Percentiles rank a stretch among this genome's conserved stretches.
Evolutionary conservation across 495 filamentous ascomycete genomes (phyloP).

Genomic region (Acidomyces sp.): DNA sequence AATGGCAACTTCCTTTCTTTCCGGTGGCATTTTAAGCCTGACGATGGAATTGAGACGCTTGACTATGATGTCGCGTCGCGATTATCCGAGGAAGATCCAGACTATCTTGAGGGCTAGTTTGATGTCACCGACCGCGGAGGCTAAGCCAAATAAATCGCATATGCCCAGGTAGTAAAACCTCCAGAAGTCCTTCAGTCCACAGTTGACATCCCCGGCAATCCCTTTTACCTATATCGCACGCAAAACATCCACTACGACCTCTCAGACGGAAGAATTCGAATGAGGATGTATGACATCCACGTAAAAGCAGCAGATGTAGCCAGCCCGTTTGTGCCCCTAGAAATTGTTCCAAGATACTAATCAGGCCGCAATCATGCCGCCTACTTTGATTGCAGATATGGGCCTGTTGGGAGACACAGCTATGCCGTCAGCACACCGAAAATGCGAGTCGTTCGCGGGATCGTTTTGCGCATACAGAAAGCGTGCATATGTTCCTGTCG

Average conservation of each 20-base stretch:
- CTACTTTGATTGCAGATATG: conserved; percentile 49
- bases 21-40: background rate
- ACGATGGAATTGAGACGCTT: background rate
- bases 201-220: too few species aligned
- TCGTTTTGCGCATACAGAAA: too few species aligned
- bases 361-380: conserved; percentile 30
- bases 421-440: too few species aligned
- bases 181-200: background rate
- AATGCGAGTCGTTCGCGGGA: too few species aligned
- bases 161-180: background rate
- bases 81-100: background rate
- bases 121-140: background rate
- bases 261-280: too few species aligned
- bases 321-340: background rate
- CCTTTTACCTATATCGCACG: too few species aligned
- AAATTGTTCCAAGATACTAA: background rate
- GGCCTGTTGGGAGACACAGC: conserved; percentile 32
- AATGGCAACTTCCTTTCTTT: background rate
- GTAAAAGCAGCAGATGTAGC: background rate
- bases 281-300: too few species aligned
- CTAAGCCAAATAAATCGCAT: background rate
- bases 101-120: background rate
- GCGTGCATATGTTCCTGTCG: too few species aligned
- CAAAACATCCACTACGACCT: background rate
- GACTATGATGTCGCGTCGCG: background rate